Conservation (phyloP, 352 stramenopile genomes). For the Globisporangium recalcitrans region DNA sequence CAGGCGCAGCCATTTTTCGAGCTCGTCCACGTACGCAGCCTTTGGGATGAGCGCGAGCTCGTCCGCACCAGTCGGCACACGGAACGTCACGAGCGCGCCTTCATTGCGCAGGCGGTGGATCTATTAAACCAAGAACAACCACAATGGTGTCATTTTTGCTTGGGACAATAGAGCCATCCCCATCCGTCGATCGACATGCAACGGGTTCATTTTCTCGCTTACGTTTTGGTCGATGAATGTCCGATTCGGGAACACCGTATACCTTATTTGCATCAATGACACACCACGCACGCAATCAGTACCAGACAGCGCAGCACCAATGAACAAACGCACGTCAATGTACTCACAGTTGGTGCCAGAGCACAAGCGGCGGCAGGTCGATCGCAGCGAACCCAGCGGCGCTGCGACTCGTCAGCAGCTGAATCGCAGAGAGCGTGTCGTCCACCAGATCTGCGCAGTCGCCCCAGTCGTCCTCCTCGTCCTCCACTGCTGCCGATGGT, state of each 20-base stretch:
- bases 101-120: constrained; percentile 37
- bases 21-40: constrained; percentile 28
- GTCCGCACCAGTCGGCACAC: constrained; percentile 33
- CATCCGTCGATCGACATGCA: too few species aligned
- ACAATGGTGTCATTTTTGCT: neutral
- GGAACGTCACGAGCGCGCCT: constrained; percentile 45
- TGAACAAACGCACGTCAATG: neutral
- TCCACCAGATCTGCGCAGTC: constrained; percentile 31
- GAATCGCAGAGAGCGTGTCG: constrained; percentile 44
- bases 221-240: constrained; percentile 66
- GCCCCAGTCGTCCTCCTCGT: constrained; percentile 26
- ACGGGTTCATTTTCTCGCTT: constrained; percentile 1
- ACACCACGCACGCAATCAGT: neutral
- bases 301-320: neutral
- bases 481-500: neutral
- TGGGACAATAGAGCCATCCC: neutral
- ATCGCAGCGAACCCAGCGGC: constrained; percentile 27
- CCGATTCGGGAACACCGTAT: constrained; percentile 49
- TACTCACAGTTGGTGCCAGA: constrained; percentile 55
- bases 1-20: constrained; percentile 31
- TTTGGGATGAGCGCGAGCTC: constrained; percentile 33
- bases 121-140: constrained; percentile 14
- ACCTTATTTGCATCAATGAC: constrained; percentile 24
- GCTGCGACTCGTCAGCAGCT: constrained; percentile 47
- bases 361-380: constrained; percentile 31